These are phyloP conservation scores for Prunus fruticosa DNA, from an alignment of 306 rosid genomes.

Conservation along the genomic window DNA sequence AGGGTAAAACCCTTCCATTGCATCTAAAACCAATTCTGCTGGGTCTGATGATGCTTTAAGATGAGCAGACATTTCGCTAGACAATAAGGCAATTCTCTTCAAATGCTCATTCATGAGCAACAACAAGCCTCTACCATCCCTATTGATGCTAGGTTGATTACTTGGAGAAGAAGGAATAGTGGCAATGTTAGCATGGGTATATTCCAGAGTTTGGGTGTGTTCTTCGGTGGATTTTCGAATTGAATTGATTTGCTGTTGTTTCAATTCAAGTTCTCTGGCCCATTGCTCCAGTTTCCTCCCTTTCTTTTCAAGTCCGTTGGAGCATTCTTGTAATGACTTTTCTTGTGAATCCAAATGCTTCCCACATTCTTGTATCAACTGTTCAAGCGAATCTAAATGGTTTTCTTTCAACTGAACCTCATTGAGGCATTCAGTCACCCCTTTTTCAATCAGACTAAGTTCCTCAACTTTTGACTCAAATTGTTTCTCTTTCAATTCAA, in stretches of 20 bases:
- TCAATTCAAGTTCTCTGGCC: slow-evolving; percentile 22
- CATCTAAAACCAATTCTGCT: slow-evolving; percentile 41
- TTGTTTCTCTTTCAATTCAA: not conserved
- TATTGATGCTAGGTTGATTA: not conserved
- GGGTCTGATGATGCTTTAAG: slow-evolving; percentile 19
- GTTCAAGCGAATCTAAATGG: not conserved
- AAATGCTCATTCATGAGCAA: not conserved
- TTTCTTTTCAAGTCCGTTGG: slow-evolving; percentile 23
- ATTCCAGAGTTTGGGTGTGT: not conserved
- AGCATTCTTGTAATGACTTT: not conserved
- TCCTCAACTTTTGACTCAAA: not conserved
- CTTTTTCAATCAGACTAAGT: not conserved
- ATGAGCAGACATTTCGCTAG: not conserved
- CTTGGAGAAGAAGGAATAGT: slow-evolving; percentile 2
- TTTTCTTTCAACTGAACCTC: slow-evolving; percentile 23
- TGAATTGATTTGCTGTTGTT: slow-evolving; percentile 9
- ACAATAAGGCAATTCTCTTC: slow-evolving; percentile 19
- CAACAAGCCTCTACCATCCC: slow-evolving; percentile 5
- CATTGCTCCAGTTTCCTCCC: slow-evolving; percentile 20
- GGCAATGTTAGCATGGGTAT: not conserved
- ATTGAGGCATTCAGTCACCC: slow-evolving; percentile 1
- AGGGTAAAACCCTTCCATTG: slow-evolving; percentile 35
- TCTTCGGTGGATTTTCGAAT: not conserved
- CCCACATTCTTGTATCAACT: slow-evolving; percentile 18
- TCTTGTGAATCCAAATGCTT: slow-evolving; percentile 16